Base-by-base conservation (phyloP, 768 basidiomycete genomes). In the Boletus rubropictus region DNA sequence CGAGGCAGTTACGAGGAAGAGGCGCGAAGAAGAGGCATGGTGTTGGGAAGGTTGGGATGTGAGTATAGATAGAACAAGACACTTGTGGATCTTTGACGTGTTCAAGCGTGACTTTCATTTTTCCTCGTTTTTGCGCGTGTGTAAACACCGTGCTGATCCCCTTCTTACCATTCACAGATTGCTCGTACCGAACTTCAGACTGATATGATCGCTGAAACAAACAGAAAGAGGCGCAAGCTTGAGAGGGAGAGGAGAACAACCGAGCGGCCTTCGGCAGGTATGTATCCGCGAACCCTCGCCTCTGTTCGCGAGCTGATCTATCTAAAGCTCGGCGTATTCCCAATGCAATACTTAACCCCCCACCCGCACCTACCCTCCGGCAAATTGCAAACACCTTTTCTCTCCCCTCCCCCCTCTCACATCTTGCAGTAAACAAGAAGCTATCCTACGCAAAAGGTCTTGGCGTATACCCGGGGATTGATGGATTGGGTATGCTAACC, bases 41-140 rank as follows among this genome's bases (percentile, higher is more conserved):
- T 81, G 86, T 25, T 95, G 93, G 92, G 82, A 82, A 51, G 87
- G 84, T 78, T 97, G 95, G 95, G 84, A 84, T 72, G 90, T 89
- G 56, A 58, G 73, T 65, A 42, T 48, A 33, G 36, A 48, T 55
- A 38, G 46, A 29, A 21, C 44, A 29, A 39, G 40, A 32, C 42
- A 21, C n/a, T 29, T 18, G 18, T 28, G 35, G 11, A 42, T 33
- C 21, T 25, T 28, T 25, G 31, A 31, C 32, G 29, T 31, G 21
- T 21, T 44, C 9, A 24, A 44, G 21, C 29, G 35, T 42, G 41
- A 43, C 40, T 36, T 50, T 29, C 52, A 17, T 42, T 51, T 37
- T 20, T 42, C 25, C 28, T 8, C 10, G 17, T 45, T 33, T 35
- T 40, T 32, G 35, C 32, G 5, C 42, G 27, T 38, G 31, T 45